A percentile compares a stretch with the other conserved stretches of the same genome.
phyloP scores from a whole-genome alignment of 2,329 filamentous ascomycete genomes.

The Sporothrix protearum region DNA sequence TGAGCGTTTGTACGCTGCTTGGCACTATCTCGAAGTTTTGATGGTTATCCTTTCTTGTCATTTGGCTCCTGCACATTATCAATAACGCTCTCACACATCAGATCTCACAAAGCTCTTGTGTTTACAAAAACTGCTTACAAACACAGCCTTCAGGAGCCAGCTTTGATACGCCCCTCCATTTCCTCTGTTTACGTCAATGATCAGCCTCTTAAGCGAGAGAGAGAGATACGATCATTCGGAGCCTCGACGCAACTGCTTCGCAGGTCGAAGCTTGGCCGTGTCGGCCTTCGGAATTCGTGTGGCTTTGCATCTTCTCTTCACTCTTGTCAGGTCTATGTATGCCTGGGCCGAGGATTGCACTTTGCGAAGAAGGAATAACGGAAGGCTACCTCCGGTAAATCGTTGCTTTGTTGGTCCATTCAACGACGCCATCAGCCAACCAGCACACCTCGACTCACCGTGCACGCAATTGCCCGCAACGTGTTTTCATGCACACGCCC shows the following conservation, averaged over 20 bases:
- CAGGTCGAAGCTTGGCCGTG: background rate
- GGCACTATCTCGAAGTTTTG: background rate
- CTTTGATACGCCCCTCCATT: background rate
- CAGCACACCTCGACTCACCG: background rate
- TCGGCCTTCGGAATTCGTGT: background rate
- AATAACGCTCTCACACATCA: background rate
- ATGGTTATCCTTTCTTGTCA: background rate
- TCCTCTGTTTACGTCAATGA: background rate
- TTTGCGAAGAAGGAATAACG: background rate
- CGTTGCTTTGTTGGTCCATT: background rate
- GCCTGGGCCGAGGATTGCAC: background rate
- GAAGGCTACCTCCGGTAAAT: background rate
- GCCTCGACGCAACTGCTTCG: background rate
- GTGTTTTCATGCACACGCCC: conserved; percentile 3
- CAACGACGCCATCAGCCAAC: background rate
- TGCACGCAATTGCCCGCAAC: background rate
- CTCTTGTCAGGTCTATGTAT: background rate
- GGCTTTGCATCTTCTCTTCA: background rate
- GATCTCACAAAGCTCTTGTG: background rate
- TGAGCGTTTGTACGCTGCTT: background rate
- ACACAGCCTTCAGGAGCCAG: background rate
- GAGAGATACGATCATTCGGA: background rate
- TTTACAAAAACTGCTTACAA: background rate
- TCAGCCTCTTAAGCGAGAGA: background rate
- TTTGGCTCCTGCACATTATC: background rate